Evolutionary conservation across 1,284 basidiomycete species (phyloP).

Genomic region (Trichosporon faecale): DNA sequence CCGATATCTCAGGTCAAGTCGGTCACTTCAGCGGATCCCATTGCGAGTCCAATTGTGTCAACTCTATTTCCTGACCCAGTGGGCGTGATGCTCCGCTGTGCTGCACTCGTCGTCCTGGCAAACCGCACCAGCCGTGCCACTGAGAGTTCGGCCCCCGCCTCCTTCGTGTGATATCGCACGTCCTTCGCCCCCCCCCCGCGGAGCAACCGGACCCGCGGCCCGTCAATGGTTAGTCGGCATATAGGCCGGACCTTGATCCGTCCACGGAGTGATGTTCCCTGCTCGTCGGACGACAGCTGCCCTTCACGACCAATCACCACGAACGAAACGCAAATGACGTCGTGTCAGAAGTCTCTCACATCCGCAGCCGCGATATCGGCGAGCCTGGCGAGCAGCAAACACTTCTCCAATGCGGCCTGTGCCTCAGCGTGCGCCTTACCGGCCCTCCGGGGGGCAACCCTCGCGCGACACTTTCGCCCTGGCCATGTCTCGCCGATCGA

Average conservation of each 20-base stretch:
- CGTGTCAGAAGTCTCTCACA: neutral
- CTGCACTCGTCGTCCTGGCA: neutral
- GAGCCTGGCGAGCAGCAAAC: neutral
- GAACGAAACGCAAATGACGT: too few species aligned
- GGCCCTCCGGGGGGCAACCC: too few species aligned
- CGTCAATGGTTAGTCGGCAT: neutral
- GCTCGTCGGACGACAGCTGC: neutral
- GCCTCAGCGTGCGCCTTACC: too few species aligned
- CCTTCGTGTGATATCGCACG: neutral
- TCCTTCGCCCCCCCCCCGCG: neutral
- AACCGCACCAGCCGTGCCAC: too few species aligned
- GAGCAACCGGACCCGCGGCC: too few species aligned
- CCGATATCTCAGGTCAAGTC: constrained; percentile 1
- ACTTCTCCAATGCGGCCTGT: neutral
- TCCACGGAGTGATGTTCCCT: neutral
- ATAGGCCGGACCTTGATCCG: neutral
- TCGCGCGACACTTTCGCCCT: too few species aligned
- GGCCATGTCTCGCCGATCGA: neutral
- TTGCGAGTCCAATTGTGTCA: neutral
- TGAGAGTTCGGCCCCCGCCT: neutral
- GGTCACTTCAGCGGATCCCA: neutral
- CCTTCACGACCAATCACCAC: neutral
- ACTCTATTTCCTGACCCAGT: neutral
- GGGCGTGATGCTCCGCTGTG: neutral
- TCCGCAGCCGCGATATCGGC: neutral